Evolutionary conservation across 495 filamentous ascomycete species (phyloP).

Genomic region (Xylaria intraflava): DNA sequence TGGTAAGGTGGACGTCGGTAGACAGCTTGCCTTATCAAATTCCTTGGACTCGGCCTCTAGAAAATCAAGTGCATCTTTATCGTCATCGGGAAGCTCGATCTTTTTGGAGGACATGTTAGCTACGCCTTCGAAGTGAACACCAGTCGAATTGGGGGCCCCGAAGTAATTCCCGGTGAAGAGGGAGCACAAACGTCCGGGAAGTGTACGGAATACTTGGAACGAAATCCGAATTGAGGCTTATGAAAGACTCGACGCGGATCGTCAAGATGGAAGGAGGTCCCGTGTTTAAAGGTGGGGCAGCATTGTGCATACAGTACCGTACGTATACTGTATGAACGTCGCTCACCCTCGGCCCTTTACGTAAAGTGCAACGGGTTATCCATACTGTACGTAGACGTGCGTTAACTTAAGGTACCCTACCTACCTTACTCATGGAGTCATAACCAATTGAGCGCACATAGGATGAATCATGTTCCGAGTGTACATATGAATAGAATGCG

Average conservation of each 20-base stretch:
- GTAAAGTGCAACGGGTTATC: too few relatives aligned
- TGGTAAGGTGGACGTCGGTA: background rate
- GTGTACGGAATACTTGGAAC: background rate
- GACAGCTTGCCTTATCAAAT: conserved; percentile 65
- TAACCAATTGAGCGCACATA: too few relatives aligned
- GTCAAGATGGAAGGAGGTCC: too few relatives aligned
- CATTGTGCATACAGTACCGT: too few relatives aligned
- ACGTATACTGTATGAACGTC: too few relatives aligned
- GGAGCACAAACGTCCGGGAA: background rate
- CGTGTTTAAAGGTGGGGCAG: too few relatives aligned
- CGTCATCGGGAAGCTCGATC: conserved; percentile 36
- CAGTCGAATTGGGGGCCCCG: background rate
- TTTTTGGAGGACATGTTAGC: conserved; percentile 7
- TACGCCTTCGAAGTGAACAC: background rate
- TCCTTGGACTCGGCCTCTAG: conserved; percentile 85
- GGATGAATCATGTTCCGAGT: too few relatives aligned
- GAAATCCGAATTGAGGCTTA: background rate
- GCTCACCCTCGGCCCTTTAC: too few relatives aligned
- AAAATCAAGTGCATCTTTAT: conserved; percentile 73
- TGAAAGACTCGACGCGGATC: background rate
- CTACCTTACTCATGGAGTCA: too few relatives aligned
- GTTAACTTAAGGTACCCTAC: too few relatives aligned
- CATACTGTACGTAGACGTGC: too few relatives aligned
- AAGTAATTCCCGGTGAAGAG: background rate
- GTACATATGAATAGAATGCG: too few relatives aligned